Base-by-base conservation (phyloP, 1,139 yeast species). In the Taphrina betulina region DNA sequence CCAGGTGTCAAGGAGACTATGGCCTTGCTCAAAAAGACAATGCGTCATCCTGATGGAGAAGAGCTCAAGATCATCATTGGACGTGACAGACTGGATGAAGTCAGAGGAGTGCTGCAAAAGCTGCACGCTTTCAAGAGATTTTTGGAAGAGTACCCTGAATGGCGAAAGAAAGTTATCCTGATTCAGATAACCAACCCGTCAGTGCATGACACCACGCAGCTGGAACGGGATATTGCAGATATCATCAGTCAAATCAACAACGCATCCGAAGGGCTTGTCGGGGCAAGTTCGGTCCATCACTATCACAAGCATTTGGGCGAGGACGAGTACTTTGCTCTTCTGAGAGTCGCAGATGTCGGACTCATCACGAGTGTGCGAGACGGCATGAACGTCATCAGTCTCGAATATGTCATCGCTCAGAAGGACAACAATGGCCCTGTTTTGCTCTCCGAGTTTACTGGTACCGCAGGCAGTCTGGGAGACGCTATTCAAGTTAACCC, bases 371-470 rank as follows among this genome's bases (percentile, higher is more conserved):
- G 95, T 2, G 84, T 90, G 28, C 81, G 98, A 67, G 98, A 92
- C 67, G 97, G 97, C 58, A 89, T 92, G 87, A 92, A 89, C 71
- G 89, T 96, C 10, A 92, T 97, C 0, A 86, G 96, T 0, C 73
- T 90, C 61, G 98, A 92, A 69, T 92, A 82, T 69, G 95, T 90
- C 38, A 81, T 90, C 29, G 85, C 96, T 64, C 97, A 94, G 70
- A 81, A 85, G 65, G 72, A 78, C 46, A 76, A 79, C 59, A 78
- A 78, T 62, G 62, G 61, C 10, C 96, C 96, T 0, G 75, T 92
- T 64, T 80, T 92, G 40, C 72, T 90, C 45, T 85, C 95, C 23
- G 99, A 92, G 71, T 92, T 92, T 66, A 85, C 95, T 43, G 99
- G 98, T 52, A 83, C 95, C 2, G 85, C 95, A 0, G 79, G 90